Evolutionary conservation across 2,329 filamentous ascomycete genomes (phyloP).

Genomic region (Proliferodiscus dingleyae): DNA sequence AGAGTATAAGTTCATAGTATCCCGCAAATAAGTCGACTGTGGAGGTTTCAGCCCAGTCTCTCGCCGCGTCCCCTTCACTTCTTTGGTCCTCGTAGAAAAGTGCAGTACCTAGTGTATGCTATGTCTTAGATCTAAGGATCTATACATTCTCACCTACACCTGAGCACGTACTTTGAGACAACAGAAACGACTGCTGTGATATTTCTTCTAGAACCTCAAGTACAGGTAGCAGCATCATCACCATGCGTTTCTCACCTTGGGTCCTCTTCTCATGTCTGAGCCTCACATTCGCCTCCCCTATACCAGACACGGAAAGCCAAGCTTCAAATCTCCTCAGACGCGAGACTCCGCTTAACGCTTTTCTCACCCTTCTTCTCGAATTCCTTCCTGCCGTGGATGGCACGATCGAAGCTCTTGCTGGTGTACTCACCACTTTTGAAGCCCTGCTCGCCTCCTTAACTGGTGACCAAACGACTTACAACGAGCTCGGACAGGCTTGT

Average conservation of each 20-base stretch:
- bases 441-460: slow-evolving; percentile 16
- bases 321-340: slow-evolving; percentile 4
- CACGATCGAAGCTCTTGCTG: slow-evolving; percentile 13
- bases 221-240: background rate
- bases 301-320: slow-evolving; percentile 3
- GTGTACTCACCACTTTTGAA: slow-evolving; percentile 23
- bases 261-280: slow-evolving; percentile 11
- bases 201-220: background rate
- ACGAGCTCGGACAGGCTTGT: slow-evolving; percentile 21
- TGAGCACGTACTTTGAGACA: background rate
- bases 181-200: background rate
- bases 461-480: slow-evolving; percentile 24
- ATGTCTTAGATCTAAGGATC: too few relatives aligned
- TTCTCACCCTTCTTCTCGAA: slow-evolving; percentile 23
- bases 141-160: too few relatives aligned
- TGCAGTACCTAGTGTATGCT: too few relatives aligned
- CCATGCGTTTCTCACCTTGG: slow-evolving; percentile 15
- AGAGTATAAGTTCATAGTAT: background rate
- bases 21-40: background rate
- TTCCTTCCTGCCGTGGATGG: slow-evolving; percentile 22
- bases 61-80: background rate
- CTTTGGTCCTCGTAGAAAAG: background rate
- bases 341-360: slow-evolving; percentile 20
- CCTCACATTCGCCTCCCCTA: slow-evolving; percentile 14
- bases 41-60: background rate